These are phyloP conservation scores for Neonectria sp. DNA, from an alignment of 2,329 filamentous ascomycete species.

Conservation along the genomic window DNA sequence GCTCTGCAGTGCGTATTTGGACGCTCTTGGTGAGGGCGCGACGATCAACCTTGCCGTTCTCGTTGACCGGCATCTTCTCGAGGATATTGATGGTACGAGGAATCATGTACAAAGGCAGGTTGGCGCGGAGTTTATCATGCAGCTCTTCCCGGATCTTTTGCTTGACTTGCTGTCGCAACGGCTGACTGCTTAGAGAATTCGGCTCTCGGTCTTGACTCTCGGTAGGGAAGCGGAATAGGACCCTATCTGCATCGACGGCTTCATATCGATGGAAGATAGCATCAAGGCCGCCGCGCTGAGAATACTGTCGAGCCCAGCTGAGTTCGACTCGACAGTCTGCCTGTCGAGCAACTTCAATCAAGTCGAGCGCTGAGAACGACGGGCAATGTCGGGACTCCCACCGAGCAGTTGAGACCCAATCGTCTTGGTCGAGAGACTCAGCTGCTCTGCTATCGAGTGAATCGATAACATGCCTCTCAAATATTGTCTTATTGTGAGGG, in stretches of 20 bases:
- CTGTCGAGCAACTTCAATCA: constrained; percentile 44
- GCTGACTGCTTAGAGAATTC: constrained; percentile 1
- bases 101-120: constrained; percentile 47
- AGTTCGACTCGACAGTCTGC: constrained; percentile 62
- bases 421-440: not conserved
- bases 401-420: constrained; percentile 30
- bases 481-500: constrained; percentile 49
- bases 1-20: not conserved
- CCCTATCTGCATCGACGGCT: constrained; percentile 23
- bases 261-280: constrained; percentile 55
- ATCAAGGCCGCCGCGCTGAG: constrained; percentile 46
- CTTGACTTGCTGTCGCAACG: not conserved
- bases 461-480: constrained; percentile 42
- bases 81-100: constrained; percentile 40
- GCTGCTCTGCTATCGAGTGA: constrained; percentile 12
- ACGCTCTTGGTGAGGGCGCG: constrained; percentile 2
- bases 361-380: constrained; percentile 33
- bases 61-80: constrained; percentile 46
- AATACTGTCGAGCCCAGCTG: constrained; percentile 60
- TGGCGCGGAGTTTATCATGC: not conserved
- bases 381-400: constrained; percentile 10
- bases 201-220: not conserved
- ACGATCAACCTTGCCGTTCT: constrained; percentile 47
- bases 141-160: constrained; percentile 4
- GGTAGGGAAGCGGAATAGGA: constrained; percentile 46